Percentiles rank a stretch among this genome's conserved stretches.
Conservation (phyloP, 2,329 filamentous ascomycete species). For the Didymosphaeria variabile region DNA sequence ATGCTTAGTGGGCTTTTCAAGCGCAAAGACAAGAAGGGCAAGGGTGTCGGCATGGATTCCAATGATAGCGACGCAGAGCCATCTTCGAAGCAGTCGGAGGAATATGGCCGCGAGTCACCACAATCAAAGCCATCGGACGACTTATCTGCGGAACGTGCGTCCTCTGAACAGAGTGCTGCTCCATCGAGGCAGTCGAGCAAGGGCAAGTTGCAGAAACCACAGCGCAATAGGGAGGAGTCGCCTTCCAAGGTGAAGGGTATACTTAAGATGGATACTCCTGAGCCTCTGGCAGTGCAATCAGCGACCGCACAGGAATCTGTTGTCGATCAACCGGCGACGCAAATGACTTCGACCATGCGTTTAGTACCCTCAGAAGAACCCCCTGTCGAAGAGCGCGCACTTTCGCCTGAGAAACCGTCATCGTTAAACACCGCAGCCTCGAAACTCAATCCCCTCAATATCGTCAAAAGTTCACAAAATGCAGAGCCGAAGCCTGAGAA, state of each 20-base stretch:
- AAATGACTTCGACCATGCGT: conserved; percentile 44
- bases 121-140: conserved; percentile 45
- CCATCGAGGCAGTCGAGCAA: conserved; percentile 48
- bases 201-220: conserved; percentile 50
- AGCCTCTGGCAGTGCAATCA: conserved; percentile 30
- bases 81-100: conserved; percentile 49
- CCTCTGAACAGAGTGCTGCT: conserved; percentile 38
- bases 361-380: conserved; percentile 42
- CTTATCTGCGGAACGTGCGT: conserved; percentile 33
- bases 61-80: conserved; percentile 55
- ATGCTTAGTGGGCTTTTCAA: conserved; percentile 77
- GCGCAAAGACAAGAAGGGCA: conserved; percentile 69
- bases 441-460: conserved; percentile 42
- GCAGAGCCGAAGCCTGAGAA: conserved; percentile 65
- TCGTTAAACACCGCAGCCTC: conserved; percentile 28
- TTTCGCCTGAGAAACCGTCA: conserved; percentile 31
- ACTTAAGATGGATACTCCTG: conserved; percentile 43
- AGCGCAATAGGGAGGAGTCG: conserved; percentile 41
- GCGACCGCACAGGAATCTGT: conserved; percentile 22
- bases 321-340: conserved; percentile 27
- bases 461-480: conserved; percentile 48
- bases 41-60: conserved; percentile 47
- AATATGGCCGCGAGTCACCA: conserved; percentile 45
- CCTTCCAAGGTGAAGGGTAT: conserved; percentile 45
- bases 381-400: conserved; percentile 30